Base-by-base conservation (phyloP, 257 asterid genomes). In the Solanum peruvianum region DNA sequence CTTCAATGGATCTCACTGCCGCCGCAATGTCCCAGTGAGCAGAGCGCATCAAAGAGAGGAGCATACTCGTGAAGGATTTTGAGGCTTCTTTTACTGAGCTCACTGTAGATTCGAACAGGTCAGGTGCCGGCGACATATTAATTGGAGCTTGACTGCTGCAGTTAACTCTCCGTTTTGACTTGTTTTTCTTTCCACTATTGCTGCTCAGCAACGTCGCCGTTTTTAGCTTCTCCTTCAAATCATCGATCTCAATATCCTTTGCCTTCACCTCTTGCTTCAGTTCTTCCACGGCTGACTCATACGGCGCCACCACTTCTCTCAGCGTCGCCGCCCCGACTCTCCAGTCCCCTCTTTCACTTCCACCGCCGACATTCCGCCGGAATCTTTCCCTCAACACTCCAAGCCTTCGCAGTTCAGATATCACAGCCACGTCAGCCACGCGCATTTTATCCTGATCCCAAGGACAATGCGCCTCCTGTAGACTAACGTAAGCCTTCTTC, bases 291-390 rank as follows among this genome's bases (percentile, higher is more conserved):
- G 96, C 94, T 86, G 94, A 96, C 88, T 95, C 99, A 88, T 97
- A 97, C 88, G 99, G 99, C 87, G 99, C 99, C 91, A 97, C 99
- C 87, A 94, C 97, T 88, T 97, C 98, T 90, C 98, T 86, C 88
- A 95, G 87, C 29, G 98, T 93, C 87, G 97, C 96, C 67, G 95
- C 92, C 76, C 98, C 98, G 4, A 93, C 84, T 73, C 92, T 93
- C 94, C 94, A 87, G 87, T 89, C 85, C 58, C 93, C 92, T 9
- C 90, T 87, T 13, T 88, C 91, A 6, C 88, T 91, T 18, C 89
- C 91, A 16, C 92, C 90, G 2, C 87, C 90, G 11, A 41, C 89
- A 85, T 94, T 90, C 86, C 99, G 91, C 91, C 96, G 89, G 92
- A 89, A 94, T 92, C 99, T 94, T 94, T 97, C 99, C 88, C 96